phyloP scores from a whole-genome alignment of 805 yeast species.

The Kodamaea neixiangensis region DNA sequence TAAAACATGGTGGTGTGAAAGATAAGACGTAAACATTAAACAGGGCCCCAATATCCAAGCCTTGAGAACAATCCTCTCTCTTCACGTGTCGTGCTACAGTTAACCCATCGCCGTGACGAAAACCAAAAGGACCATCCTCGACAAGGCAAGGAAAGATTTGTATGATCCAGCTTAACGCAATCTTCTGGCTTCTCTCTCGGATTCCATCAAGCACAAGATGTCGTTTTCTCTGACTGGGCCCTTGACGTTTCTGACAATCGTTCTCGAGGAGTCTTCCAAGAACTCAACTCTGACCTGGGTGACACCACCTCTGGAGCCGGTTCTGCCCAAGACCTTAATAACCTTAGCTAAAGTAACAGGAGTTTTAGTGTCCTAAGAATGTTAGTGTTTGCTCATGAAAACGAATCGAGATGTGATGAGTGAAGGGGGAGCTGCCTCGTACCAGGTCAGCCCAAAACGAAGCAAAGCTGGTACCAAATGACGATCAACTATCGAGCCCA shows the following conservation, averaged over 20 bases:
- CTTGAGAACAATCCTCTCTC: background rate
- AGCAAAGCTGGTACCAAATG: background rate
- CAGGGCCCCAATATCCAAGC: slow-evolving; percentile 2
- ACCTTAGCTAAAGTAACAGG: slow-evolving; percentile 99
- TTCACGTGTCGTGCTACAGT: background rate
- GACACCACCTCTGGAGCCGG: slow-evolving; percentile 99
- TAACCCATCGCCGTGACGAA: background rate
- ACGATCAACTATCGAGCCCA: background rate
- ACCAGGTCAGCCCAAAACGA: background rate
- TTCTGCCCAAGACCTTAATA: slow-evolving; percentile 98
- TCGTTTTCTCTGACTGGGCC: slow-evolving; percentile 98
- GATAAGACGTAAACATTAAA: slow-evolving; percentile 10
- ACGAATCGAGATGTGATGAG: background rate
- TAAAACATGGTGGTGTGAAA: slow-evolving; percentile 12
- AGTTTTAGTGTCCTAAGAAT: slow-evolving; percentile 61
- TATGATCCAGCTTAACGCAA: slow-evolving; percentile 59
- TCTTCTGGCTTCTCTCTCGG: slow-evolving; percentile 99
- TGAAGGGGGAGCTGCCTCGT: too few relatives aligned
- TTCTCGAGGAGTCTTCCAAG: slow-evolving; percentile 92
- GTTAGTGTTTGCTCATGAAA: slow-evolving; percentile 19
- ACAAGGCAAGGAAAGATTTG: background rate
- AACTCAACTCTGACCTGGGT: slow-evolving; percentile 98
- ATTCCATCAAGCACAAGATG: slow-evolving; percentile 98
- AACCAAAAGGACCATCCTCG: background rate
- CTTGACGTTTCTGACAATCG: slow-evolving; percentile 95